These are phyloP conservation scores for Neurospora sp. DNA, from an alignment of 495 filamentous ascomycete species.

Conservation along the genomic window DNA sequence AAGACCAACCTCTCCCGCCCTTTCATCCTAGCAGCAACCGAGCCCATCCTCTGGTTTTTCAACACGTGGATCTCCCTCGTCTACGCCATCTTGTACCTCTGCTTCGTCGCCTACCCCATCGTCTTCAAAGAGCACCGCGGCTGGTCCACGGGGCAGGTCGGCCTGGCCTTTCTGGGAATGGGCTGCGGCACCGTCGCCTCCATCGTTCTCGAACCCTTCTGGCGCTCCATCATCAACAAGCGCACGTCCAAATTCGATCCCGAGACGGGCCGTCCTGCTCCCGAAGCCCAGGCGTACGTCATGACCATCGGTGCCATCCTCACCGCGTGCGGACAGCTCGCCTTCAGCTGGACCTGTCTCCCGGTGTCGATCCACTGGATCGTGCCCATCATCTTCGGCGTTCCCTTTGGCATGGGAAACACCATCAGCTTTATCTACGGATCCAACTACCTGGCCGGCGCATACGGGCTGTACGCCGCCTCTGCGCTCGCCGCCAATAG, in stretches of 20 bases:
- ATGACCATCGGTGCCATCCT: constrained; percentile 61
- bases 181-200: constrained; percentile 62
- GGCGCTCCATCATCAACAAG: constrained; percentile 60
- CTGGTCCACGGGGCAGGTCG: constrained; percentile 62
- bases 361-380: constrained; percentile 66
- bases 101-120: constrained; percentile 77
- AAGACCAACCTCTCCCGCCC: constrained; percentile 67
- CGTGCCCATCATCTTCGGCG: constrained; percentile 60
- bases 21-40: constrained; percentile 65
- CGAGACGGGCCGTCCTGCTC: constrained; percentile 51
- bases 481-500: constrained; percentile 69
- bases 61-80: constrained; percentile 51
- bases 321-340: constrained; percentile 61
- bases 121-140: constrained; percentile 63
- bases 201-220: constrained; percentile 58
- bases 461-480: constrained; percentile 71
- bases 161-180: constrained; percentile 75
- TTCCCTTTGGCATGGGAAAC: constrained; percentile 74
- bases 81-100: constrained; percentile 70
- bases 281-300: constrained; percentile 65
- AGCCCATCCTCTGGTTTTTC: constrained; percentile 83
- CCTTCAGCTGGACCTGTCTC: constrained; percentile 73
- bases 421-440: constrained; percentile 71
- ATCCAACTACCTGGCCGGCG: constrained; percentile 63
- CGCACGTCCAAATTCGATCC: constrained; percentile 51